Evolutionary conservation across 1,284 basidiomycete genomes (phyloP).

Genomic region (Quambalaria eucalypti): DNA sequence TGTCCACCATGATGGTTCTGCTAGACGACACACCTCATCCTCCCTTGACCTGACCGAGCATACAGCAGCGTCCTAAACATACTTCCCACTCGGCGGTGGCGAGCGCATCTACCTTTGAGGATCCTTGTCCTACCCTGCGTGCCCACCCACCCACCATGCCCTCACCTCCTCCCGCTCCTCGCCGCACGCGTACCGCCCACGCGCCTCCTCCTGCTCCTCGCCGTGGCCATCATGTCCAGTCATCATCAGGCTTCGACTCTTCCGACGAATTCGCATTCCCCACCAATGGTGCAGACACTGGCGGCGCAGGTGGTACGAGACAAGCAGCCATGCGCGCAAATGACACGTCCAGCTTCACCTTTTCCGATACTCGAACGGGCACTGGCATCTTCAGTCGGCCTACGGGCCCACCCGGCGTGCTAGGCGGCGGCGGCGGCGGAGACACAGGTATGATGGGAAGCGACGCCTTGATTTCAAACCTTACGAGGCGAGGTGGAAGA

Average conservation of each 20-base stretch:
- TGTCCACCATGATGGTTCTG: too few relatives aligned
- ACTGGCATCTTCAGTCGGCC: too few relatives aligned
- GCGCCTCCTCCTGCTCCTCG: background rate
- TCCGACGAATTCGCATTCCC: background rate
- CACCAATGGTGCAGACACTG: background rate
- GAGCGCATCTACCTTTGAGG: too few relatives aligned
- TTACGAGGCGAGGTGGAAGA: too few relatives aligned
- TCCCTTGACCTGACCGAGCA: background rate
- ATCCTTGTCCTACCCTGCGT: too few relatives aligned
- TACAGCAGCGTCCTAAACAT: too few relatives aligned
- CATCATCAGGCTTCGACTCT: background rate
- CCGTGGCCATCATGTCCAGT: background rate
- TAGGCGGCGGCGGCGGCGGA: background rate
- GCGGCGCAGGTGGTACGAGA: background rate
- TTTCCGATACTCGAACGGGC: background rate
- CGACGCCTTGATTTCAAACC: background rate
- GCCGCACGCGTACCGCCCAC: background rate
- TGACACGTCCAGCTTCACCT: background rate
- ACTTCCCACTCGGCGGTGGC: too few relatives aligned
- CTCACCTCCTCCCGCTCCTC: background rate
- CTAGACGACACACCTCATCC: background rate
- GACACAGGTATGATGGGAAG: background rate
- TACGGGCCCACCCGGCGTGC: slow-evolving; percentile 4
- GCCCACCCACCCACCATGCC: background rate
- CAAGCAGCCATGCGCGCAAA: background rate